Evolutionary conservation across 768 basidiomycete species (phyloP), one percentile per base, ranked within the genome.

Genomic region (Termitomyces sp.): DNA sequence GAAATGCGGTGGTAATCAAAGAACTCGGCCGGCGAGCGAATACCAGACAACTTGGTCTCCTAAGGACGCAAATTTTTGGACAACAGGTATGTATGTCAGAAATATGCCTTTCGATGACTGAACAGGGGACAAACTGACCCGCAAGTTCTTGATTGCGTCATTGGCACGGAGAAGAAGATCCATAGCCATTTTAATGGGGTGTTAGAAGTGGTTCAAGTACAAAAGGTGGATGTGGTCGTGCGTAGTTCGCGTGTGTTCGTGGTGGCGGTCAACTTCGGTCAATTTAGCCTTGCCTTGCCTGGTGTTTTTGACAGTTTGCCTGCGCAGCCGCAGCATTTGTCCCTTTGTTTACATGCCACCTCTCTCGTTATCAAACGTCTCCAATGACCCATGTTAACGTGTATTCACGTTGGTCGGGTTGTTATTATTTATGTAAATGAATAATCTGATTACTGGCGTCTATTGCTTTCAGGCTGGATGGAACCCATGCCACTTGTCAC

Each of bases 1-100:
- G 92, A 94, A 49, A 95, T 71, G 20, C 91, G 85, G 60, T 93
- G 84, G 60, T 79, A 72, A 73, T 94, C 91, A 65, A 94, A 93
- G 71, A 94, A 94, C 68, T 94, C 91, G 43, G 70, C 65, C 5
- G 85, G 83, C 1, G 86, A 75, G 55, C 91, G 81, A 58, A 94
- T 75, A 38, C 85, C 84, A 53, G 88, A 88, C 54, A 93, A 76
- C 62, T 84, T 82, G 23, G 89, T 85, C 72, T 93, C 91, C 91
- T 93, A 66, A 27, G 40, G 50, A 50, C 18, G 22, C 13, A 16
- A 13, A 49, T 18, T 20, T 47, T 47, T 23, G 9, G n/a, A 33
- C 33, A 18, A 20, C 25, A 42, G 7, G 13, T 16, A 23, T 23
- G 25, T 56, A 29, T 29, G 9, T 29, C 29, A 47, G 49, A 31